Base-by-base conservation (phyloP, 202 grass and related monocot genomes). In the Zoysia matrella region DNA sequence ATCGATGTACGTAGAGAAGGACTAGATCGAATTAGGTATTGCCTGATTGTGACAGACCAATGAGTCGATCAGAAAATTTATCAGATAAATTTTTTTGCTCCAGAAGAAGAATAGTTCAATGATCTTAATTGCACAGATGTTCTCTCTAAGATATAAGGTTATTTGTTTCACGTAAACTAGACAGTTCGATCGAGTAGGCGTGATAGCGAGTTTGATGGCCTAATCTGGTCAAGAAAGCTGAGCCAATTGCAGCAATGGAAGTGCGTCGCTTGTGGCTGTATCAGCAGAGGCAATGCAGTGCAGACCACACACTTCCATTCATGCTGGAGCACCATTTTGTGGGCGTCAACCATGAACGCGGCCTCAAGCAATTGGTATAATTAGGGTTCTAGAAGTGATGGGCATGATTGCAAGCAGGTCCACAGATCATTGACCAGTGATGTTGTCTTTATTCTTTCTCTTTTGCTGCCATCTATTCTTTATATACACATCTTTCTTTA, bases 21-120 rank as follows among this genome's bases (percentile, higher is more conserved):
- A 50, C 49, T 90, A 79, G 63, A 90, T 45, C 56, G 79, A 86
- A 65, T 54, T 83, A 90, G 79, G 55, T 66, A 74, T 86, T 86
- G 74, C 83, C 82, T 89, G 83, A 89, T 78, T 86, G 69, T 78
- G 62, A 78, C 46, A 4, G 46, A 66, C 11, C 41, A 47, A 0
- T 54, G 48, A 83, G 15, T 69, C 78, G 49, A 57, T 22, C 22
- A 22, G 45, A 5, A 52, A 75, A 76, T 46, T 86, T 63, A 74
- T 58, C 83, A 70, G 8, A 22, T 22, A 22, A 22, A 22, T 22
- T 79, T 86, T 81, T 90, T 90, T 82, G 41, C 13, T 65, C 49
- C 49, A 63, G 84, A 81, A 80, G 62, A 67, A 56, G 4, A 86
- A 81, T 75, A 81, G 76, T 76, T 56, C 71, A 86, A 71, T 82